Conservation (phyloP, 352 stramenopile genomes). For the Globisporangium cystogenes region DNA sequence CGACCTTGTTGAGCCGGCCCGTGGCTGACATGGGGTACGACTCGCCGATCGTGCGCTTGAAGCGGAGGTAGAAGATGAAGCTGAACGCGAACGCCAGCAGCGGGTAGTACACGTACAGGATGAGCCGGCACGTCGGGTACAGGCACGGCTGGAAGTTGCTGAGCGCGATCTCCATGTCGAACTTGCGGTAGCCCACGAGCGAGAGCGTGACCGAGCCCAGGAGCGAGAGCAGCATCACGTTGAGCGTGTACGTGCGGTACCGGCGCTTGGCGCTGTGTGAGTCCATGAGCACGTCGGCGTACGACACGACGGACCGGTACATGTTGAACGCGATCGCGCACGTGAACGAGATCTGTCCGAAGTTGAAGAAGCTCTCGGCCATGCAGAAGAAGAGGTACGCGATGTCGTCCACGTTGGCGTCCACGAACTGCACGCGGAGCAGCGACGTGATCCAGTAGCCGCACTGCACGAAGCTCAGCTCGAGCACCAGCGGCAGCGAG, state of each 20-base stretch:
- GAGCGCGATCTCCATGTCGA: constrained; percentile 16
- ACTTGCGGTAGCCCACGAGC: constrained; percentile 46
- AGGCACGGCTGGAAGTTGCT: constrained; percentile 57
- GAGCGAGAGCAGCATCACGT: constrained; percentile 60
- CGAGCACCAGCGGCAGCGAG: constrained; percentile 59
- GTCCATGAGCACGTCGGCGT: constrained; percentile 64
- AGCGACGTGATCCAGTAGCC: constrained; percentile 71
- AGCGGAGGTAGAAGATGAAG: constrained; percentile 75
- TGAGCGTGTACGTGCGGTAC: constrained; percentile 57
- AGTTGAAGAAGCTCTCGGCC: constrained; percentile 74
- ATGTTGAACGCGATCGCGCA: constrained; percentile 77
- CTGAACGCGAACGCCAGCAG: constrained; percentile 68
- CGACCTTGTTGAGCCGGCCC: constrained; percentile 57
- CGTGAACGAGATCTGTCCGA: constrained; percentile 74
- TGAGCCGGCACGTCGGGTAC: constrained; percentile 58
- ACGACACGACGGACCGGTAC: constrained; percentile 74
- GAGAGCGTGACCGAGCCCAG: constrained; percentile 52
- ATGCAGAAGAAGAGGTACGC: constrained; percentile 62
- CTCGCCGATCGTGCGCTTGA: constrained; percentile 68
- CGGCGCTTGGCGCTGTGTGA: constrained; percentile 54
- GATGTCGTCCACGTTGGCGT: constrained; percentile 29
- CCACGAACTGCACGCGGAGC: constrained; percentile 53
- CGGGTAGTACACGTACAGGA: constrained; percentile 77
- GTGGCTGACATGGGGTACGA: constrained; percentile 67
- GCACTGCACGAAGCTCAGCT: constrained; percentile 60